phyloP scores from a whole-genome alignment of 2,329 filamentous ascomycete species.

The Periconia sp. region DNA sequence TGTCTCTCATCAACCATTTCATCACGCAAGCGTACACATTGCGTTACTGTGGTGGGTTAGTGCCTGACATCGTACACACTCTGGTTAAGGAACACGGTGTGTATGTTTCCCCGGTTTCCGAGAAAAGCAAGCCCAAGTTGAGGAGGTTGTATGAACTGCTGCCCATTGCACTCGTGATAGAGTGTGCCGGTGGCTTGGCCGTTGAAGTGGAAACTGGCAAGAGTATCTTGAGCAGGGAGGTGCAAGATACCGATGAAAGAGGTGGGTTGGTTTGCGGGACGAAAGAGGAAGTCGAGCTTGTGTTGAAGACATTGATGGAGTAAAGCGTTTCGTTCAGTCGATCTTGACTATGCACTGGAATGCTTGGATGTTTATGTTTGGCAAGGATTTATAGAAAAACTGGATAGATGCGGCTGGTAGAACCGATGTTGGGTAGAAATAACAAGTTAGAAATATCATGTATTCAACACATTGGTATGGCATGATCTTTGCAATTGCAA shows the following conservation, averaged over 20 bases:
- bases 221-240: constrained; percentile 19
- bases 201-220: constrained; percentile 50
- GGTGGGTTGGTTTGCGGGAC: constrained; percentile 37
- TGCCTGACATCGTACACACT: constrained; percentile 63
- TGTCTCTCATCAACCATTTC: constrained; percentile 52
- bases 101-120: constrained; percentile 61
- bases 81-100: constrained; percentile 64
- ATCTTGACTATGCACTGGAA: too few species aligned
- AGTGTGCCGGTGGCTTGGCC: constrained; percentile 61
- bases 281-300: constrained; percentile 29
- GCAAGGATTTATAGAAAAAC: too few species aligned
- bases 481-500: too few species aligned
- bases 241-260: constrained; percentile 34
- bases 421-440: too few species aligned
- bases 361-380: too few species aligned
- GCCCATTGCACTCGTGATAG: constrained; percentile 62
- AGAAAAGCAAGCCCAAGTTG: constrained; percentile 57
- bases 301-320: constrained; percentile 2
- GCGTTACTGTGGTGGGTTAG: constrained; percentile 62
- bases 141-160: constrained; percentile 61
- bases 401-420: too few species aligned
- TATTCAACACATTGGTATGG: too few species aligned
- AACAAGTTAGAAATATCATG: too few species aligned
- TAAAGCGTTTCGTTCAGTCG: background rate
- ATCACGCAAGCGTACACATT: constrained; percentile 60